Conservation (phyloP, 192 early-diverging fungal species). For the Paraglomus occultum region DNA sequence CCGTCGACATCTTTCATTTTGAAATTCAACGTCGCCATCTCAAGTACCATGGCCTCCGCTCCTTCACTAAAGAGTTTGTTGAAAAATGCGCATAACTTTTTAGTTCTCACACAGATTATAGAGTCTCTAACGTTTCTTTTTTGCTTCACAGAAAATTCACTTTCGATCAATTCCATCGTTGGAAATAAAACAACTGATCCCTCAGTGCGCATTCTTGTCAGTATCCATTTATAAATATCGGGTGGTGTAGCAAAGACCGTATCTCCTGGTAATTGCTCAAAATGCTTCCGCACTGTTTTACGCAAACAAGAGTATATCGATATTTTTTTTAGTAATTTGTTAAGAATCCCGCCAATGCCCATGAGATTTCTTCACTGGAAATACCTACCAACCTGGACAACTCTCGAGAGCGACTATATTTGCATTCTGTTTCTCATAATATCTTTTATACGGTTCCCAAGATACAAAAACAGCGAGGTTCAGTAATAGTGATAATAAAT, state of each 20-base stretch:
- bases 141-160: slow-evolving; percentile 30
- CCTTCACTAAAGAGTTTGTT: slow-evolving; percentile 31
- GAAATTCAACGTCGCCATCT: slow-evolving; percentile 38
- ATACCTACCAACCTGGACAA: slow-evolving; percentile 22
- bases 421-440: slow-evolving; percentile 36
- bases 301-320: background rate
- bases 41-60: slow-evolving; percentile 38
- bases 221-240: slow-evolving; percentile 25
- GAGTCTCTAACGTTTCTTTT: background rate
- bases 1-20: slow-evolving; percentile 42
- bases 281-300: background rate
- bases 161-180: slow-evolving; percentile 24
- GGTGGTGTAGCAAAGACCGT: slow-evolving; percentile 10
- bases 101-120: slow-evolving; percentile 25
- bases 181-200: slow-evolving; percentile 25
- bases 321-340: background rate
- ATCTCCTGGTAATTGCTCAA: too few species aligned
- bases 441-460: slow-evolving; percentile 37
- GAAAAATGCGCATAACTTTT: slow-evolving; percentile 29
- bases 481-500: slow-evolving; percentile 34
- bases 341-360: background rate
- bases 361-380: background rate
- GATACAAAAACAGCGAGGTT: slow-evolving; percentile 32
- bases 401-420: background rate
- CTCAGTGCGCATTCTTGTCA: slow-evolving; percentile 12